These are phyloP conservation scores for Cytidiella melzeri DNA, from an alignment of 768 basidiomycete species.

Conservation along the genomic window DNA sequence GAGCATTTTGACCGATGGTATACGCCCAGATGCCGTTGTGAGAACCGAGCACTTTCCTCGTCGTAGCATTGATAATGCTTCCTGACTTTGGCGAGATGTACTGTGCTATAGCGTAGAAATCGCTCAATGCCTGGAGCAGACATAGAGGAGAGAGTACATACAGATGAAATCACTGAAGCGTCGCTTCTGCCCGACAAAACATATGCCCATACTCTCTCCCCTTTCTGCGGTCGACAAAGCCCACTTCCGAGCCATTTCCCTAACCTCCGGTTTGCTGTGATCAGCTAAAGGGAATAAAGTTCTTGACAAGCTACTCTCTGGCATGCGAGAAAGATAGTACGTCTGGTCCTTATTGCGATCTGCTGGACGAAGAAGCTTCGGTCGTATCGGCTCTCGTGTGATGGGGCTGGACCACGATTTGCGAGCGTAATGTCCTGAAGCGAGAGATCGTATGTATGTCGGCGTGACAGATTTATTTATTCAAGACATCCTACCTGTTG, in stretches of 20 bases:
- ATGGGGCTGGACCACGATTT: conserved; percentile 53
- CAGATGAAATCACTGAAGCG: conserved; percentile 71
- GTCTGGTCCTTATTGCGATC: conserved; percentile 84
- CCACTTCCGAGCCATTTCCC: conserved; percentile 58
- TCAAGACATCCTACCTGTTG: conserved; percentile 53
- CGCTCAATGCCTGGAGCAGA: background rate
- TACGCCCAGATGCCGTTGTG: conserved; percentile 81
- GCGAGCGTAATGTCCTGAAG: conserved; percentile 87
- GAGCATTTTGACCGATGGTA: conserved; percentile 80
- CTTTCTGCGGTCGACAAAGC: conserved; percentile 67
- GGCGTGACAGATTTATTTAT: no score
- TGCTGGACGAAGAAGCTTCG: conserved; percentile 33
- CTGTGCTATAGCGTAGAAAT: conserved; percentile 42
- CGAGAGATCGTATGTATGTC: background rate
- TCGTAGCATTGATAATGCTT: conserved; percentile 51
- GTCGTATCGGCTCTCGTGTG: conserved; percentile 21
- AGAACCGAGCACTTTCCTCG: conserved; percentile 46
- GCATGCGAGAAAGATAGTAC: conserved; percentile 80
- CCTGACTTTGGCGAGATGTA: conserved; percentile 73
- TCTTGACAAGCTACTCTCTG: conserved; percentile 56
- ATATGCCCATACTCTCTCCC: conserved; percentile 89
- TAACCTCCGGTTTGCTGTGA: conserved; percentile 64
- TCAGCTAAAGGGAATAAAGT: conserved; percentile 75
- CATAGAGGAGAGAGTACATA: conserved; percentile 25
- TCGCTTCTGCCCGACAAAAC: conserved; percentile 83